A percentile compares a stretch with the other conserved stretches of the same genome.
Evolutionary conservation across 805 yeast species (phyloP).

Genomic region (Saccharomycopsis sp.): DNA sequence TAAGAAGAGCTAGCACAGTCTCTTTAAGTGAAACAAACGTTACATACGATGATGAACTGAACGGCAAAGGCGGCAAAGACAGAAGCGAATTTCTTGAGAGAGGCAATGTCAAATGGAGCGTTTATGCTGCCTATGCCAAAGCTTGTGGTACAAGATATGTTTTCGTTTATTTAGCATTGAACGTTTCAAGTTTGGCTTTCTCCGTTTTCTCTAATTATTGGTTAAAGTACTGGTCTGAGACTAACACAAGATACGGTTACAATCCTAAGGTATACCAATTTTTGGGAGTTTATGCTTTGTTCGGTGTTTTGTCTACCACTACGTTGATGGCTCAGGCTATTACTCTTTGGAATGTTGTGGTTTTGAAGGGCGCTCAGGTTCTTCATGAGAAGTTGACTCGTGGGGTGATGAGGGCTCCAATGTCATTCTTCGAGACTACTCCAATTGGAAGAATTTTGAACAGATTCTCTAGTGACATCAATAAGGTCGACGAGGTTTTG

Average conservation of each 20-base stretch:
- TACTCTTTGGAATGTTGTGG: slow-evolving; percentile 69
- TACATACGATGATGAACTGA: slow-evolving; percentile 32
- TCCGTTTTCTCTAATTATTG: slow-evolving; percentile 73
- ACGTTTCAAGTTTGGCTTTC: slow-evolving; percentile 49
- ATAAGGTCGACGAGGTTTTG: slow-evolving; percentile 73
- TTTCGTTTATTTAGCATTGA: slow-evolving; percentile 41
- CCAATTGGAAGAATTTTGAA: slow-evolving; percentile 90
- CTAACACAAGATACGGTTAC: slow-evolving; percentile 55
- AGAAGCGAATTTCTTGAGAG: slow-evolving; percentile 76
- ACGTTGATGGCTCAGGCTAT: slow-evolving; percentile 57
- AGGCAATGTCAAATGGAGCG: slow-evolving; percentile 86
- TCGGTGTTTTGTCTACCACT: slow-evolving; percentile 63
- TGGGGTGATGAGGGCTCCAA: slow-evolving; percentile 77
- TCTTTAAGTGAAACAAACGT: slow-evolving; percentile 28
- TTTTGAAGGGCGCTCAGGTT: slow-evolving; percentile 70
- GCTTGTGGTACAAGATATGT: slow-evolving; percentile 77
- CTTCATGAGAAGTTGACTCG: slow-evolving; percentile 71
- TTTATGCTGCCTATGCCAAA: slow-evolving; percentile 72
- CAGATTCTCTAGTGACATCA: slow-evolving; percentile 85
- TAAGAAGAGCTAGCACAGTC: slow-evolving; percentile 60
- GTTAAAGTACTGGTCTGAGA: slow-evolving; percentile 97
- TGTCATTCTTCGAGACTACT: slow-evolving; percentile 92
- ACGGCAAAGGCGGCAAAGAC: slow-evolving; percentile 28
- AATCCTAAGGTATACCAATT: slow-evolving; percentile 71
- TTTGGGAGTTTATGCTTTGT: slow-evolving; percentile 60